Conservation (phyloP, 768 basidiomycete genomes). For the Cyclocybe cylindracea region DNA sequence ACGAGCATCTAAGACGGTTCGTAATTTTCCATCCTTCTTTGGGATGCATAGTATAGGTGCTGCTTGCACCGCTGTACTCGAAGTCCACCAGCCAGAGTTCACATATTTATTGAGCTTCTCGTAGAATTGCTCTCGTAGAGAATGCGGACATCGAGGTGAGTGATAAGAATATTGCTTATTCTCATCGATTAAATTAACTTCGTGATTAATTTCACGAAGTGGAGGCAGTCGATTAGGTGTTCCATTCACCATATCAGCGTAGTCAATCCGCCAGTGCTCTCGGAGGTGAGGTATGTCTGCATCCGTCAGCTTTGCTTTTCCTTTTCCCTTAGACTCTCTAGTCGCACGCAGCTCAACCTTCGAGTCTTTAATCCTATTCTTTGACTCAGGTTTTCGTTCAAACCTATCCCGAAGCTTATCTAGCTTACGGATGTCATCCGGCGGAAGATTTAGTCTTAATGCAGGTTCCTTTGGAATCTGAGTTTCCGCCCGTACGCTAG, state of each 20-base stretch:
- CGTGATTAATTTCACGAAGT: constrained; percentile 8
- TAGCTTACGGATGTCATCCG: background rate
- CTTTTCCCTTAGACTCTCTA: constrained; percentile 3
- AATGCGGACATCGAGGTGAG: constrained; percentile 30
- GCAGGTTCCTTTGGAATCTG: too few species aligned
- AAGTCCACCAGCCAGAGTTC: constrained; percentile 36
- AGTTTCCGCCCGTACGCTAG: too few species aligned
- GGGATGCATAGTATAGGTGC: constrained; percentile 33
- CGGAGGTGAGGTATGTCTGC: constrained; percentile 6
- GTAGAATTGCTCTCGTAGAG: constrained; percentile 24
- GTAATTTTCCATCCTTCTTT: constrained; percentile 32
- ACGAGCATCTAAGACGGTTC: constrained; percentile 34
- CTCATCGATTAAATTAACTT: constrained; percentile 30
- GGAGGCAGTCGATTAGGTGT: constrained; percentile 6
- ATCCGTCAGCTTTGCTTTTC: background rate
- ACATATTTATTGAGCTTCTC: constrained; percentile 33
- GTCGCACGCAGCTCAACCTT: background rate
- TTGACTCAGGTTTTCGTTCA: background rate
- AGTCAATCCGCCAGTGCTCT: constrained; percentile 4
- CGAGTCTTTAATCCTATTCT: background rate
- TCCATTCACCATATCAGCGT: constrained; percentile 1
- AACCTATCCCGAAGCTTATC: background rate
- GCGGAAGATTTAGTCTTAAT: background rate
- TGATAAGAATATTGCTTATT: constrained; percentile 28
- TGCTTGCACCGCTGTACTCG: constrained; percentile 17